Percentiles rank a stretch among this genome's conserved stretches.
Evolutionary conservation across 768 basidiomycete genomes (phyloP).

Genomic region (Rhizopogon vulgaris): DNA sequence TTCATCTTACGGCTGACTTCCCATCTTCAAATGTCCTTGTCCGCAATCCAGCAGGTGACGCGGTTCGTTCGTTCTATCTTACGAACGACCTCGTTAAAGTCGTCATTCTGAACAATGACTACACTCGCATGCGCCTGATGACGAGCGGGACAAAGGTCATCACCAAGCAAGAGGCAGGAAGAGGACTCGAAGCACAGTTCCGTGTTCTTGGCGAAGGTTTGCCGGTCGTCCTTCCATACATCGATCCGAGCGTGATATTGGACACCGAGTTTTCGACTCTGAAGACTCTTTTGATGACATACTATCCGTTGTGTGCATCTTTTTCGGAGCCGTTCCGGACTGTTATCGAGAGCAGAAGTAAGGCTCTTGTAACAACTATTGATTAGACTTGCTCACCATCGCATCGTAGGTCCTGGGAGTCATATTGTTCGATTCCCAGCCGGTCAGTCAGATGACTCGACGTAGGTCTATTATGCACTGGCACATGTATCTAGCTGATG

Average conservation of each 20-base stretch:
- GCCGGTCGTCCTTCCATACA: slow-evolving; percentile 75
- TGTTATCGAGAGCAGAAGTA: slow-evolving; percentile 49
- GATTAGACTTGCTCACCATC: background rate
- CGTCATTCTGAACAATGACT: slow-evolving; percentile 79
- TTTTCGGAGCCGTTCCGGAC: slow-evolving; percentile 58
- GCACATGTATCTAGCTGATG: background rate
- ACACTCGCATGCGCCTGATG: slow-evolving; percentile 77
- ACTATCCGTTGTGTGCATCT: slow-evolving; percentile 70
- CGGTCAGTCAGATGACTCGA: slow-evolving; percentile 43
- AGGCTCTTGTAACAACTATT: slow-evolving; percentile 17
- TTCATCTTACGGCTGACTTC: slow-evolving; percentile 66
- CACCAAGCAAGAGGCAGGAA: slow-evolving; percentile 77
- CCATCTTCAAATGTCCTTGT: slow-evolving; percentile 77
- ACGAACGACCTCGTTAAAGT: slow-evolving; percentile 79
- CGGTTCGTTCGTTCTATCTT: slow-evolving; percentile 80
- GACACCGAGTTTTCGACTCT: slow-evolving; percentile 50
- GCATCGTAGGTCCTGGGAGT: slow-evolving; percentile 52
- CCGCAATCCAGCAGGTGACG: slow-evolving; percentile 71
- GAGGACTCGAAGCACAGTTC: slow-evolving; percentile 53
- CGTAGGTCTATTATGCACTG: slow-evolving; percentile 35
- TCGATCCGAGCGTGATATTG: slow-evolving; percentile 60
- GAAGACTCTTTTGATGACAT: slow-evolving; percentile 61
- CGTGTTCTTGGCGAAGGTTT: slow-evolving; percentile 83
- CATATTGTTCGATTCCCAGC: slow-evolving; percentile 67
- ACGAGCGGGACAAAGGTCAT: slow-evolving; percentile 94